These are phyloP conservation scores for Choiromyces venosus DNA, from an alignment of 495 filamentous ascomycete species.

Conservation along the genomic window DNA sequence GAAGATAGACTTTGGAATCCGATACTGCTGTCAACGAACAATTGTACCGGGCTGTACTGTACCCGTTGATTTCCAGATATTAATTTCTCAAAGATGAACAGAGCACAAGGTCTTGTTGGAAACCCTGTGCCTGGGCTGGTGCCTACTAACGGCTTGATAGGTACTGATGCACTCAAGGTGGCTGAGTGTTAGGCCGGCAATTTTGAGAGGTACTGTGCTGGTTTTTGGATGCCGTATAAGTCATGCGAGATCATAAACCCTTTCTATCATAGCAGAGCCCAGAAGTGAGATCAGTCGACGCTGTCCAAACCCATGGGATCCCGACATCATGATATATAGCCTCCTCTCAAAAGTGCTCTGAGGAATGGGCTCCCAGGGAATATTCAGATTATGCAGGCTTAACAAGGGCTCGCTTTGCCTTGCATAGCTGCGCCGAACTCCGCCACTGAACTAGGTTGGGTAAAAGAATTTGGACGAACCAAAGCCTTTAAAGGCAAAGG, in stretches of 20 bases:
- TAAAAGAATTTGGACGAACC: background rate
- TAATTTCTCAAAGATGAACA: background rate
- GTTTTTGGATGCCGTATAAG: background rate
- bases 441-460: background rate
- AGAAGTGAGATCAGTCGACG: background rate
- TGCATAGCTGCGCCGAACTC: background rate
- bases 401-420: no score
- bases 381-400: background rate
- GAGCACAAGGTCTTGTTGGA: background rate
- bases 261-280: background rate
- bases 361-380: background rate
- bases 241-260: background rate
- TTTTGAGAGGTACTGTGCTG: background rate
- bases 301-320: background rate
- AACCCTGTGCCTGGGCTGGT: background rate
- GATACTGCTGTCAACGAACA: background rate
- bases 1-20: background rate
- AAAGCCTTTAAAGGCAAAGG: background rate
- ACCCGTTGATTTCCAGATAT: background rate
- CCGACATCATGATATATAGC: background rate
- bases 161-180: background rate
- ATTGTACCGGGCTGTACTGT: background rate
- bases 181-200: background rate
- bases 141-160: background rate
- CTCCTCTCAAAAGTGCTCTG: background rate